Conservation (phyloP, 2,329 filamentous ascomycete genomes). For the Thermochaetoides dissita region DNA sequence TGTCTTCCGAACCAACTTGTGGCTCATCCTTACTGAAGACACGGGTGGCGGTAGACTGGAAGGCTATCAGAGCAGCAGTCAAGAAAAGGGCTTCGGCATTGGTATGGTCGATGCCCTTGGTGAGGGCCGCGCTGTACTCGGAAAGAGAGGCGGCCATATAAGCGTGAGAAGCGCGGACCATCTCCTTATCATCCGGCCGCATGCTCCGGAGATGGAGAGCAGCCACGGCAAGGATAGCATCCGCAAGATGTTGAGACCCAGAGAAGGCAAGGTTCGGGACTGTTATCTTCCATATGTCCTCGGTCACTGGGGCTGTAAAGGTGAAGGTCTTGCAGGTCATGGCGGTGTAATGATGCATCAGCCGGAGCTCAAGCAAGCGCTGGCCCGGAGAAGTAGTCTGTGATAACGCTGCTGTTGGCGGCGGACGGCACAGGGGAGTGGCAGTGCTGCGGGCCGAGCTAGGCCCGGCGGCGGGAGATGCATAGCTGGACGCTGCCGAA, state of each 20-base stretch:
- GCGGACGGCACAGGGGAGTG: conserved; percentile 24
- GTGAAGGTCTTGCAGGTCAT: conserved; percentile 46
- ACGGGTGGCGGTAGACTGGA: conserved; percentile 50
- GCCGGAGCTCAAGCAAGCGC: conserved; percentile 43
- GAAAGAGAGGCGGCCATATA: conserved; percentile 51
- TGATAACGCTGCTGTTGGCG: conserved; percentile 22
- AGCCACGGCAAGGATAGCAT: conserved; percentile 50
- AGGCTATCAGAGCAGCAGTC: conserved; percentile 49
- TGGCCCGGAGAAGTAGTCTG: conserved; percentile 25
- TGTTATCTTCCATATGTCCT: conserved; percentile 44
- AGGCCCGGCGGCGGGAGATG: conserved; percentile 14
- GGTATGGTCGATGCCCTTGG: conserved; percentile 39
- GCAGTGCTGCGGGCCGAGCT: conserved; percentile 7
- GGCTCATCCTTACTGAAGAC: conserved; percentile 45
- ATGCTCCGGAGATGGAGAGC: conserved; percentile 47
- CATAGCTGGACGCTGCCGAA: conserved; percentile 13
- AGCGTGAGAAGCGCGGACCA: conserved; percentile 48
- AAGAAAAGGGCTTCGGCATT: conserved; percentile 52
- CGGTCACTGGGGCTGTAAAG: conserved; percentile 34
- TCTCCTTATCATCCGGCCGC: conserved; percentile 41
- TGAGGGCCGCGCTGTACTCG: conserved; percentile 43
- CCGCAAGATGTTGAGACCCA: conserved; percentile 43
- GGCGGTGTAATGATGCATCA: conserved; percentile 52
- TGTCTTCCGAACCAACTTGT: conserved; percentile 14
- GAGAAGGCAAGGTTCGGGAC: conserved; percentile 49